Base-by-base conservation (phyloP, 176 grass and related monocot species). In the Tuctoria greenei region DNA sequence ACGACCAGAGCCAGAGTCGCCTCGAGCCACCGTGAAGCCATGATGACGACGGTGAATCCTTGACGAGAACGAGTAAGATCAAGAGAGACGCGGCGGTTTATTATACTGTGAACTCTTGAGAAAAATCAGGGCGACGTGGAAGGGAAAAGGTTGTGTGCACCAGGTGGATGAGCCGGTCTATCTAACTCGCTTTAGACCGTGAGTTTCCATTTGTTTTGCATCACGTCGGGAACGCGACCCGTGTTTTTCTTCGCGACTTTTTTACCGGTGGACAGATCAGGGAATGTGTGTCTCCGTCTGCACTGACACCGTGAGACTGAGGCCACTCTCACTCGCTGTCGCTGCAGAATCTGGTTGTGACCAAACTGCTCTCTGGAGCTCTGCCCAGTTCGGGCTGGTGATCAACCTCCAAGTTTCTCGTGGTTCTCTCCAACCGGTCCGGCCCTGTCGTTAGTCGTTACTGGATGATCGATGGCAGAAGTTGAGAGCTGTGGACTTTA, bases 121-220 rank as follows among this genome's bases (percentile, higher is more conserved):
- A 71, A 83, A 82, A 26, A 20, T n/a, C 45, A 34, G 64, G 9
- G 47, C 7, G 50, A 35, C 25, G 64, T 8, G 54, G 20, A 3
- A n/a, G 52, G 39, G 45, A 18, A 75, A 82, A 26, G 61, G 28
- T 73, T 74, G 12, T 46, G 67, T 26, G 56, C 15, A 26, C 18
- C 70, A 50, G 76, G 84, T 84, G 80, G 80, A 79, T 89, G 65
- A 56, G 59, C 63, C 75, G 71, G 69, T 83, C 72, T 71, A 90
- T 76, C 82, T 88, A 85, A 74, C 68, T 20, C 10, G 49, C 49
- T 47, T 25, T 20, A 45, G 21, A 23, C 13, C 2, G 36, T 37
- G 67, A 36, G 43, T 42, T 62, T 18, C 41, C 0, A 28, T 39
- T 16, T 42, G 61, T 35, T 78, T 68, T 34, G 20, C 52, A 4